These are phyloP conservation scores for Dioszegia aurantiaca DNA, from an alignment of 768 basidiomycete genomes.

Conservation along the genomic window DNA sequence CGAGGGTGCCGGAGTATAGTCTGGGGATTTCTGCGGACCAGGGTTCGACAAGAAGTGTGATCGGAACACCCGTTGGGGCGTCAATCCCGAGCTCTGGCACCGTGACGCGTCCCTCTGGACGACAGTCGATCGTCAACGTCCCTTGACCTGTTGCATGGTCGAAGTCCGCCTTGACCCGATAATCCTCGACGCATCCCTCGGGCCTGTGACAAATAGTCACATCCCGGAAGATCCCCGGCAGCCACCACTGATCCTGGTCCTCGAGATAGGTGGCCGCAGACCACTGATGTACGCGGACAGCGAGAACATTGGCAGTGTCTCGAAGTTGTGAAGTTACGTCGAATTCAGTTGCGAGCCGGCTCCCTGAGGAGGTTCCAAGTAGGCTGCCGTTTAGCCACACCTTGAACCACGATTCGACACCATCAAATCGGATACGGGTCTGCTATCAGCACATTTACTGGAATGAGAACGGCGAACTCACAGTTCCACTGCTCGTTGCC, in stretches of 20 bases:
- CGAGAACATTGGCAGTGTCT: not conserved
- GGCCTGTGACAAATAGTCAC: conserved; percentile 1
- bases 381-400: conserved; percentile 3
- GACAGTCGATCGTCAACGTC: no score
- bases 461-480: no score
- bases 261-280: conserved; percentile 11
- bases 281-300: conserved; percentile 12
- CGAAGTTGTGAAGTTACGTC: conserved; percentile 2
- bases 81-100: no score
- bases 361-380: conserved; percentile 2
- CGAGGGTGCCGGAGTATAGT: no score
- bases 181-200: not conserved
- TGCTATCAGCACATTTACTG: not conserved
- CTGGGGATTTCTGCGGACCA: no score
- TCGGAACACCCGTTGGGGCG: no score
- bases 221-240: conserved; percentile 9
- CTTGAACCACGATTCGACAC: conserved; percentile 8
- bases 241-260: conserved; percentile 13
- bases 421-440: conserved; percentile 7
- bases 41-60: no score
- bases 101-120: no score
- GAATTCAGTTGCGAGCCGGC: conserved; percentile 9
- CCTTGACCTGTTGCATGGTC: no score
- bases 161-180: no score
- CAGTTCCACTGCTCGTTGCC: no score